These are phyloP conservation scores for Lavandula angustifolia DNA, from an alignment of 257 asterid genomes.

Conservation along the genomic window DNA sequence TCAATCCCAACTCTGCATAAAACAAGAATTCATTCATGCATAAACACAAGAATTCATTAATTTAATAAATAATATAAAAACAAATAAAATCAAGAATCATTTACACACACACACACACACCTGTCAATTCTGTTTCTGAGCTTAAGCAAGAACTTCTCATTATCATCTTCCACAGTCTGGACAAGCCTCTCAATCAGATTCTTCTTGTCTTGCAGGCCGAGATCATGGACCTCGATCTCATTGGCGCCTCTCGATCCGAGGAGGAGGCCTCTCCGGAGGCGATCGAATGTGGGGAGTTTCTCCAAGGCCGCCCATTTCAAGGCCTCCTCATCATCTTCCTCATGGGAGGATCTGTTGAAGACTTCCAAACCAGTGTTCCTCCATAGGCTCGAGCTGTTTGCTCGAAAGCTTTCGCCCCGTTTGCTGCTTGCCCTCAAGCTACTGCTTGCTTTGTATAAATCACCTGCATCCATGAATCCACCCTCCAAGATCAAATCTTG, in stretches of 20 bases:
- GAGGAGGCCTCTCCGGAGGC: slow-evolving; percentile 57
- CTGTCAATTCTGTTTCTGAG: slow-evolving; percentile 55
- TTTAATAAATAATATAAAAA: too few species aligned
- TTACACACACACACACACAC: slow-evolving; percentile 16
- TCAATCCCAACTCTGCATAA: slow-evolving; percentile 52
- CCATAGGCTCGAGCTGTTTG: slow-evolving; percentile 47
- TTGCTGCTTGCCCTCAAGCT: slow-evolving; percentile 42
- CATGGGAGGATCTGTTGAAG: slow-evolving; percentile 49
- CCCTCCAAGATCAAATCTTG: not conserved
- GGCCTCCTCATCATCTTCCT: slow-evolving; percentile 69
- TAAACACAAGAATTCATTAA: too few species aligned
- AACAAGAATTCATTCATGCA: not conserved
- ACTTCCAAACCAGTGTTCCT: slow-evolving; percentile 43
- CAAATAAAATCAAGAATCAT: not conserved
- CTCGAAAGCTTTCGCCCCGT: slow-evolving; percentile 37
- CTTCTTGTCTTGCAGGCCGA: slow-evolving; percentile 48
- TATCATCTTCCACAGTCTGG: slow-evolving; percentile 55
- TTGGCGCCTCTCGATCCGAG: slow-evolving; percentile 50
- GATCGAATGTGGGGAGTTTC: slow-evolving; percentile 58
- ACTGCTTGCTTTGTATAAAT: slow-evolving; percentile 38
- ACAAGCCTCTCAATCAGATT: slow-evolving; percentile 50
- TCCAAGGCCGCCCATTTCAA: slow-evolving; percentile 77
- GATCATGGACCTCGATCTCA: slow-evolving; percentile 49
- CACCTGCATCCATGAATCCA: slow-evolving; percentile 38
- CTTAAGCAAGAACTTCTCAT: slow-evolving; percentile 54